A percentile compares a stretch with the other conserved stretches of the same genome.
Conservation (phyloP, 2,329 filamentous ascomycete genomes). For the Cercospora citrullina region DNA sequence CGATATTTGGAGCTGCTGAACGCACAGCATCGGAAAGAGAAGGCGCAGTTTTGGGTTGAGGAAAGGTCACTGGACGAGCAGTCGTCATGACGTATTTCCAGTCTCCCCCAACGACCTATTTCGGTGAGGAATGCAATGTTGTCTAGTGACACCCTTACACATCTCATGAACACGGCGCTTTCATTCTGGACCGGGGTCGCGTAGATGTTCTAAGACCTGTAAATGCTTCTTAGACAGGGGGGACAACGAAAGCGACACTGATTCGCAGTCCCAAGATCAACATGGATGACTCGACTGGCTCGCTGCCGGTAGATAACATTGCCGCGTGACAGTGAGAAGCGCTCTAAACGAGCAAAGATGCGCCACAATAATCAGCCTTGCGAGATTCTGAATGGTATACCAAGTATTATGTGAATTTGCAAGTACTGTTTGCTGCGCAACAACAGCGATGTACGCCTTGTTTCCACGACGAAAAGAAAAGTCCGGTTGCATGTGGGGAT, state of each 20-base stretch:
- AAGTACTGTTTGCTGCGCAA: not conserved
- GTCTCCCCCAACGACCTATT: not conserved
- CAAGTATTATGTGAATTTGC: not conserved
- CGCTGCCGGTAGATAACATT: not conserved
- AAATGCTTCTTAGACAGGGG: not conserved
- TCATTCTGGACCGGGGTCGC: not conserved
- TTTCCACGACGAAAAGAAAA: not conserved
- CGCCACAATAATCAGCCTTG: not conserved
- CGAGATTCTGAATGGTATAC: not conserved
- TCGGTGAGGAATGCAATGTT: not conserved
- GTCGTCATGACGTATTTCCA: not conserved
- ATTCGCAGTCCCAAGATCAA: not conserved
- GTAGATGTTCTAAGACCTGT: not conserved
- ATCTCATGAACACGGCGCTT: not conserved
- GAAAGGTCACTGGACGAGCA: not conserved
- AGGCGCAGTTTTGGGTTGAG: conserved; percentile 6
- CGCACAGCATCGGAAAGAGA: conserved; percentile 8
- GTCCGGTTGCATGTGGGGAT: not conserved
- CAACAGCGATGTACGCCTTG: not conserved
- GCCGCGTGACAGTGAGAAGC: not conserved
- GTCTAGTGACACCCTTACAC: not conserved
- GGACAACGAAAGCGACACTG: not conserved
- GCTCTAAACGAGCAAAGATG: not conserved
- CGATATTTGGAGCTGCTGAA: conserved; percentile 11
- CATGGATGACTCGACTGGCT: not conserved